phyloP scores from a whole-genome alignment of 2,329 filamentous ascomycete species.

The Cordyceps tenuipes region DNA sequence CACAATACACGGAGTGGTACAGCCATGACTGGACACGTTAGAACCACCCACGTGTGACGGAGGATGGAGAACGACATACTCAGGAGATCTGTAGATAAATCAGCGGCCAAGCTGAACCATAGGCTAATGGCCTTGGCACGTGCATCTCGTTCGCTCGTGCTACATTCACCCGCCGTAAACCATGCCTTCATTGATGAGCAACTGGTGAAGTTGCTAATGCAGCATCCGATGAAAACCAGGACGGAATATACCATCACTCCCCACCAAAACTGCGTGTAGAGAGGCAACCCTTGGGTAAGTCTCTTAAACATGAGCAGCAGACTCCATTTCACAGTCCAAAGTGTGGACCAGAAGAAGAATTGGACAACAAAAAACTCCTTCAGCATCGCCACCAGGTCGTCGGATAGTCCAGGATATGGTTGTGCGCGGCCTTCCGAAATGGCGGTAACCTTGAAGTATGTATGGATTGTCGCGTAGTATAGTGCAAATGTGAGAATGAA shows the following conservation, averaged over 20 bases:
- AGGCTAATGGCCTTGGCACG: constrained; percentile 16
- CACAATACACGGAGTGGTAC: constrained; percentile 15
- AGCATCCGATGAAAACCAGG: constrained; percentile 15
- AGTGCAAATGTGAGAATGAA: constrained; percentile 15
- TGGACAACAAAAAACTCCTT: constrained; percentile 16
- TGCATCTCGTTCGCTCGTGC: constrained; percentile 12
- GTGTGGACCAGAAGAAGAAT: constrained; percentile 18
- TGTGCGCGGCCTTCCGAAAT: constrained; percentile 5
- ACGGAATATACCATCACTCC: constrained; percentile 15
- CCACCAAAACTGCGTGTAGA: constrained; percentile 16
- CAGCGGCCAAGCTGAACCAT: constrained; percentile 16
- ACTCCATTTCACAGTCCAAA: constrained; percentile 18
- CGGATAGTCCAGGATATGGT: constrained; percentile 8
- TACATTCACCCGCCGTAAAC: constrained; percentile 15
- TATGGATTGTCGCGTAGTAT: constrained; percentile 15
- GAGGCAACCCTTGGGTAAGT: constrained; percentile 13
- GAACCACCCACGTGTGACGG: background rate
- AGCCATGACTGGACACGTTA: constrained; percentile 14
- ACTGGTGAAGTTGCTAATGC: constrained; percentile 17
- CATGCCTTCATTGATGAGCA: constrained; percentile 17
- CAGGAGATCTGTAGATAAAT: constrained; percentile 16
- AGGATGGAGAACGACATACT: constrained; percentile 9
- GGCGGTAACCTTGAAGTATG: constrained; percentile 14
- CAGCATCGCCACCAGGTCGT: constrained; percentile 14
- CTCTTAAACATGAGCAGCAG: constrained; percentile 16